phyloP scores from a whole-genome alignment of 371 early-diverging fungal genomes.

The Rhizopus delemar region DNA sequence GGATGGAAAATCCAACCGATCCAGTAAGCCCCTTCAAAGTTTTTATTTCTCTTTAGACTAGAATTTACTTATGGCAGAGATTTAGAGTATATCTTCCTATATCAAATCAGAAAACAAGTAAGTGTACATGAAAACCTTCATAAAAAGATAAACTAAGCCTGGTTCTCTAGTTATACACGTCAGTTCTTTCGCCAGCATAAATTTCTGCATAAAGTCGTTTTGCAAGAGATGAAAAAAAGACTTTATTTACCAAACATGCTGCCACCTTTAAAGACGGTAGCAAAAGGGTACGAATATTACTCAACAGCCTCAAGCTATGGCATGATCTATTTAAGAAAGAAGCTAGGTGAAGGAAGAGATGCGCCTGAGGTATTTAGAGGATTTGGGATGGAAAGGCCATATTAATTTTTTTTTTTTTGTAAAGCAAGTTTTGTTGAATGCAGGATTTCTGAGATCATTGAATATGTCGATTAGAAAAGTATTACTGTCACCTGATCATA shows the following conservation, averaged over 20 bases:
- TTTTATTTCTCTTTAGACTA: neutral
- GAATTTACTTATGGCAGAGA: neutral
- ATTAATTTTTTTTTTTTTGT: neutral
- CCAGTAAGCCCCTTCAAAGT: slow-evolving; percentile 37
- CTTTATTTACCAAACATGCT: slow-evolving; percentile 44
- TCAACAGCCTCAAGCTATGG: slow-evolving; percentile 59
- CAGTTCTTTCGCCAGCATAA: slow-evolving; percentile 30
- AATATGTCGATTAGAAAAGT: slow-evolving; percentile 62
- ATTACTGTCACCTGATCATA: slow-evolving; percentile 60
- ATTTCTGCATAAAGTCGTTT: slow-evolving; percentile 39
- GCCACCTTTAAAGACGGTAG: slow-evolving; percentile 55
- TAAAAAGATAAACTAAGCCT: neutral
- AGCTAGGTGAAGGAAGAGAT: slow-evolving; percentile 40
- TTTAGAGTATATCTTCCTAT: slow-evolving; percentile 49
- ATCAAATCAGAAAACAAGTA: slow-evolving; percentile 65
- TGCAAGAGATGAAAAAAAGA: slow-evolving; percentile 60
- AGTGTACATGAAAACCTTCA: neutral
- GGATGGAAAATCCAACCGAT: slow-evolving; percentile 60
- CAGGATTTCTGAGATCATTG: slow-evolving; percentile 54
- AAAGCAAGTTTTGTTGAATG: slow-evolving; percentile 61
- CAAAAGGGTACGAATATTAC: slow-evolving; percentile 66
- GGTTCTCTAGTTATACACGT: slow-evolving; percentile 26
- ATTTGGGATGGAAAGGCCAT: no score
- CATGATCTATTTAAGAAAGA: slow-evolving; percentile 59
- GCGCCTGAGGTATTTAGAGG: slow-evolving; percentile 44